Conservation (phyloP, 257 asterid species). For the Parsonsia alboflavescens region DNA sequence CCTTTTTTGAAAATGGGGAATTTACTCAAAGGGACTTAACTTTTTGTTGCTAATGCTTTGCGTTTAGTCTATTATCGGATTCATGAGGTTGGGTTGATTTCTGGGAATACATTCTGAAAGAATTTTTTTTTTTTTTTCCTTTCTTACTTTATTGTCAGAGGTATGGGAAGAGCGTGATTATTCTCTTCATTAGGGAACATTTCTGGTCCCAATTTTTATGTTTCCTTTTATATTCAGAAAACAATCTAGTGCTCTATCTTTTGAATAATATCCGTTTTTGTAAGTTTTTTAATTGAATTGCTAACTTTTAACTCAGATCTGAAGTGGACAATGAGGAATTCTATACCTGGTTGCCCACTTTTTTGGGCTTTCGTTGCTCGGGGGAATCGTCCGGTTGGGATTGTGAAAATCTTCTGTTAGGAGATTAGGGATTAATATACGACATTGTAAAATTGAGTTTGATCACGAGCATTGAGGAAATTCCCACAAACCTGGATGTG, state of each 20-base stretch:
- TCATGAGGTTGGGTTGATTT: background rate
- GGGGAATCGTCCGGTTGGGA: background rate
- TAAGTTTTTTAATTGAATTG: background rate
- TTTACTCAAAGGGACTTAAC: too few relatives aligned
- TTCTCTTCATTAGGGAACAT: background rate
- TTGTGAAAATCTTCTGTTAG: background rate
- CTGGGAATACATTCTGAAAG: background rate
- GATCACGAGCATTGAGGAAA: background rate
- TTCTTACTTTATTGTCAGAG: background rate
- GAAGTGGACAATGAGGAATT: background rate
- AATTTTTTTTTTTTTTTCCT: background rate
- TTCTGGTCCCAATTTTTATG: background rate
- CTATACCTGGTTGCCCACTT: too few relatives aligned
- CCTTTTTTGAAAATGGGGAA: too few relatives aligned
- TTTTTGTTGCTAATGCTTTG: background rate
- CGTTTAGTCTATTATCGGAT: background rate
- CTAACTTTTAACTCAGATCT: background rate
- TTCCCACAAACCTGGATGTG: background rate
- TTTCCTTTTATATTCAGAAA: background rate
- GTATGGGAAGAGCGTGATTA: background rate
- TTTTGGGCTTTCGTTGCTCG: background rate
- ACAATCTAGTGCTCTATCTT: background rate
- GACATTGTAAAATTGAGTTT: background rate
- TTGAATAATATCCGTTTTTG: background rate
- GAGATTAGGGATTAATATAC: background rate